phyloP scores from a whole-genome alignment of 2,329 filamentous ascomycete species.

The Colletotrichum sp. region DNA sequence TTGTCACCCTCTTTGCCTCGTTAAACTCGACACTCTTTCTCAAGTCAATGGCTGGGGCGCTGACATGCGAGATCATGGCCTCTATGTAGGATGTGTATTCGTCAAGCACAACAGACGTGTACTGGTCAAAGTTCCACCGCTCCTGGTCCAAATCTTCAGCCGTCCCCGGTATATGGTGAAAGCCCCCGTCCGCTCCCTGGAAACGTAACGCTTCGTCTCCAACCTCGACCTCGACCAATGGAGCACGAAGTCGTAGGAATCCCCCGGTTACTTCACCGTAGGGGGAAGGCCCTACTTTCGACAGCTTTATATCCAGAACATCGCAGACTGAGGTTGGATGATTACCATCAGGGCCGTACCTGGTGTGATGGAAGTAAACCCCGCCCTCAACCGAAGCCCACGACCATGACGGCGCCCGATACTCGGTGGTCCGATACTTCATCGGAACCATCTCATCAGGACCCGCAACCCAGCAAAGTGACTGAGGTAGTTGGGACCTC shows the following conservation, averaged over 20 bases:
- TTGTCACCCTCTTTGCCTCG: background rate
- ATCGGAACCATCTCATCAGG: background rate
- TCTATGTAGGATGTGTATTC: background rate
- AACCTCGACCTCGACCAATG: background rate
- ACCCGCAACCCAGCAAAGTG: background rate
- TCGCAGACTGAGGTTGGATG: background rate
- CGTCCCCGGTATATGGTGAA: background rate
- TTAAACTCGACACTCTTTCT: background rate
- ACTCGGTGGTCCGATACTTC: background rate
- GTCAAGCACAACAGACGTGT: background rate
- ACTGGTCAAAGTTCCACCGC: background rate
- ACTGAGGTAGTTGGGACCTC: background rate
- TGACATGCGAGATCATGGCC: background rate
- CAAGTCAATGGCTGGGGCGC: background rate
- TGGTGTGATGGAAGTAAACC: background rate
- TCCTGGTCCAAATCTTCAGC: background rate
- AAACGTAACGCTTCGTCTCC: background rate
- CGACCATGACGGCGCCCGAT: background rate
- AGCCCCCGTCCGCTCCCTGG: background rate
- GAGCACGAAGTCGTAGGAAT: background rate
- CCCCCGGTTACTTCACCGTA: background rate
- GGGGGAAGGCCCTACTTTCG: background rate
- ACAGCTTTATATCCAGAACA: background rate
- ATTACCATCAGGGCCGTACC: background rate
- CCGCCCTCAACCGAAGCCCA: background rate